A percentile compares a stretch with the other conserved stretches of the same genome.
Conservation (phyloP, 1,284 basidiomycete genomes). For the Malassezia restricta region DNA sequence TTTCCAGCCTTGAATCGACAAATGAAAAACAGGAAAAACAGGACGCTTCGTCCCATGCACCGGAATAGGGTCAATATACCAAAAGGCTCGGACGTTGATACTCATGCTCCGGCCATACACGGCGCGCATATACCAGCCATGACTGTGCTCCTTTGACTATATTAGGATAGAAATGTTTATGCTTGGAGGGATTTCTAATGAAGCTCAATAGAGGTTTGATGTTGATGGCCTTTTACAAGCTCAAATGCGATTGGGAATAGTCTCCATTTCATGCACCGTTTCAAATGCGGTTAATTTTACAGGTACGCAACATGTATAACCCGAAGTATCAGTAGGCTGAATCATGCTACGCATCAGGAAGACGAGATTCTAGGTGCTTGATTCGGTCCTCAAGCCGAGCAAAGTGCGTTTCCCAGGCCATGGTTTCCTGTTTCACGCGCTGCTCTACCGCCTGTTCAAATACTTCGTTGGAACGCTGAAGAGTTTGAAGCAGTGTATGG, state of each 20-base stretch:
- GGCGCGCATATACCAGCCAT: neutral
- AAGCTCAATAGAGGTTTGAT: too few relatives aligned
- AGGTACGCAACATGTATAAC: too few relatives aligned
- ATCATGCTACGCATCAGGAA: too few relatives aligned
- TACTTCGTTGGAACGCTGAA: constrained; percentile 34
- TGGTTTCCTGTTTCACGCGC: constrained; percentile 28
- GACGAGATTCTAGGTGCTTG: neutral
- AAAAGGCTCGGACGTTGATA: too few relatives aligned
- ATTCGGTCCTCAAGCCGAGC: constrained; percentile 21
- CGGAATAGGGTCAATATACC: neutral
- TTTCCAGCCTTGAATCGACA: constrained; percentile 28
- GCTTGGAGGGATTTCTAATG: too few relatives aligned
- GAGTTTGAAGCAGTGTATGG: constrained; percentile 39
- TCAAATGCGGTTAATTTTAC: too few relatives aligned
- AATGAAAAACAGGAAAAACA: constrained; percentile 18
- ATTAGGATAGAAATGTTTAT: too few relatives aligned
- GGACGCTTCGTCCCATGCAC: neutral
- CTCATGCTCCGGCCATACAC: neutral
- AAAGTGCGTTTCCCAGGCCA: constrained; percentile 29
- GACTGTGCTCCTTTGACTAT: too few relatives aligned
- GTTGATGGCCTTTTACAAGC: too few relatives aligned
- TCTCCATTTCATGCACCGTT: too few relatives aligned
- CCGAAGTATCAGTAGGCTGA: too few relatives aligned
- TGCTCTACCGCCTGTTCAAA: constrained; percentile 40
- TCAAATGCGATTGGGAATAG: too few relatives aligned